phyloP scores from a whole-genome alignment of 495 filamentous ascomycete genomes.

The Penicillium arizonense region DNA sequence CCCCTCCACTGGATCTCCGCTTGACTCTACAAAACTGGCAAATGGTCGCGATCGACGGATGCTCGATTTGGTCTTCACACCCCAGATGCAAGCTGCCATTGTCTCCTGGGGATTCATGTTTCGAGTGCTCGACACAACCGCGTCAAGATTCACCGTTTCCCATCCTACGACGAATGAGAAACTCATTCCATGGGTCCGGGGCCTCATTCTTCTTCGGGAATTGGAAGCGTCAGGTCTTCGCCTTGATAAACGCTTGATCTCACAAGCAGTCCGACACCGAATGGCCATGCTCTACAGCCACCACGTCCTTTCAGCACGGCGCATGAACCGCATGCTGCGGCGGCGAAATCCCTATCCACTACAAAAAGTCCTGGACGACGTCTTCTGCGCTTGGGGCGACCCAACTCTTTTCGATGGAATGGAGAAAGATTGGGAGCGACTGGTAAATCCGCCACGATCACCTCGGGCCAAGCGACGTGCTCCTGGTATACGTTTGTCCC shows the following conservation, averaged over 20 bases:
- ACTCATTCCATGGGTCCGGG: conserved; percentile 46
- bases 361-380: conserved; percentile 29
- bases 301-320: conserved; percentile 24
- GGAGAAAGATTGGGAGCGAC: conserved; percentile 11
- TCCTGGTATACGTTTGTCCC: conserved; percentile 4
- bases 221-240: conserved; percentile 45
- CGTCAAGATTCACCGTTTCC: conserved; percentile 8
- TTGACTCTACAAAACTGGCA: neutral
- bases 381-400: conserved; percentile 36
- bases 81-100: conserved; percentile 48
- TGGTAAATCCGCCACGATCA: conserved; percentile 28
- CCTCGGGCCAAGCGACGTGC: conserved; percentile 12
- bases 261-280: conserved; percentile 45
- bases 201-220: conserved; percentile 49
- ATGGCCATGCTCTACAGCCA: conserved; percentile 50
- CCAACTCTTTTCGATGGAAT: conserved; percentile 23
- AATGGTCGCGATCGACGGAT: conserved; percentile 17
- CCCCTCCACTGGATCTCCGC: neutral
- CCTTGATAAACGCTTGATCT: conserved; percentile 35
- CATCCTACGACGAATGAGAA: conserved; percentile 9
- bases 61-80: conserved; percentile 44
- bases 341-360: conserved; percentile 32
- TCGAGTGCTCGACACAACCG: conserved; percentile 20
- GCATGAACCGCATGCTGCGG: conserved; percentile 37
- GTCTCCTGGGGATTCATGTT: conserved; percentile 60